Evolutionary conservation across 441 rosid species (phyloP), one percentile per base, ranked within the genome.

Genomic region (Corymbia calophylla): DNA sequence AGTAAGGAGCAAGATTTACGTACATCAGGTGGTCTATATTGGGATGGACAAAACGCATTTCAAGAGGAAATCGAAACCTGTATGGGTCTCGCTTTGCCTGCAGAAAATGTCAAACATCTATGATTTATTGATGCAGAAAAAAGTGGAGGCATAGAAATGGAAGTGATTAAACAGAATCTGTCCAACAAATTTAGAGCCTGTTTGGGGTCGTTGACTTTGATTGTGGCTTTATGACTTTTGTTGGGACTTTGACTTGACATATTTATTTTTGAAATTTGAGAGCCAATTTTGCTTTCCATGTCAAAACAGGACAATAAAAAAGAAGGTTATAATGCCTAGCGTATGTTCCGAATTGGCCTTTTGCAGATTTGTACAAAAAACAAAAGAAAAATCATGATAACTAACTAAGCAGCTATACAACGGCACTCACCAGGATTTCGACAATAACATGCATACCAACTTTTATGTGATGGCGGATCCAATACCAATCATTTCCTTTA

Each of bases 41-140:
- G 82, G 99, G 99, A 91, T 94, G 91, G 86, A 96, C 97, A 86
- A 98, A 95, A 73, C 98, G 97, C 98, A 98, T 91, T 93, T 98
- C 99, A 88, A 98, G 93, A 15, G 99, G 99, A 94, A 97, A 98
- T 87, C 99, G 95, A 91, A 95, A 98, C 89, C 97, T 94, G 92
- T 95, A 95, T 87, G 99, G 99, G 93, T 97, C 99, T 89, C 97
- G 93, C 93, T 98, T 98, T 89, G 98, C 99, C 99, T 98, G 96
- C 91, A 92, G 91, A 88, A 87, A 56, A 81, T 47, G 8, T 44
- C 14, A 77, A 44, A 44, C n/a, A 25, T 44, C 6, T 23, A 73
- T 73, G 18, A 77, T 44, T 77, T 77, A 11, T 77, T 0, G 0
- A 77, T 44, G 18, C 29, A 77, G 51, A 44, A 77, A 77, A 23